These are phyloP conservation scores for Aspergillus sp. DNA, from an alignment of 2,329 filamentous ascomycete species.

Conservation along the genomic window DNA sequence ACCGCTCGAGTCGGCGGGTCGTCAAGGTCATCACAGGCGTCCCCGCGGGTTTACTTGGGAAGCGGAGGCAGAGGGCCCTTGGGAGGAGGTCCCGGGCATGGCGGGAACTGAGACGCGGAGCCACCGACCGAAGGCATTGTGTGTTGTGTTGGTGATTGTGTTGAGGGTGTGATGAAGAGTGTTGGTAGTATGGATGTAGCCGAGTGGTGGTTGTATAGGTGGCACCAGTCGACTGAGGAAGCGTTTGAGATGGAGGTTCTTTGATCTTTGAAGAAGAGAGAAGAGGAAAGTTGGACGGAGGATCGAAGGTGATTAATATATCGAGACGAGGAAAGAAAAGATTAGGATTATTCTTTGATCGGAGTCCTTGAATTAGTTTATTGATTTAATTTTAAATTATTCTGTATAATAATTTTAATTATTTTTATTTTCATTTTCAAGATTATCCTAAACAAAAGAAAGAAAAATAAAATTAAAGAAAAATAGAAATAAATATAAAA, in stretches of 20 bases:
- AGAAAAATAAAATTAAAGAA: slow-evolving; percentile 8
- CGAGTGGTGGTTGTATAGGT: not conserved
- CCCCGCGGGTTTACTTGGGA: slow-evolving; percentile 30
- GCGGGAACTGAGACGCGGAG: slow-evolving; percentile 36
- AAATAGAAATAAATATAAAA: slow-evolving; percentile 4
- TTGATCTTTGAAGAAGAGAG: slow-evolving; percentile 5
- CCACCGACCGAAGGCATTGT: slow-evolving; percentile 38
- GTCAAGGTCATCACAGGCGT: slow-evolving; percentile 30
- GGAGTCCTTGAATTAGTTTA: not conserved
- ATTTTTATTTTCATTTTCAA: not conserved
- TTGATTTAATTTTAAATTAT: not conserved
- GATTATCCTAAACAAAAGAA: slow-evolving; percentile 5
- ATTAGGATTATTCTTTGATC: too few species aligned
- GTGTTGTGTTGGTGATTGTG: slow-evolving; percentile 9
- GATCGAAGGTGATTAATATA: slow-evolving; percentile 20
- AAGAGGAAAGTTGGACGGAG: slow-evolving; percentile 8
- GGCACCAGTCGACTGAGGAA: not conserved
- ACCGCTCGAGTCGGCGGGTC: slow-evolving; percentile 27
- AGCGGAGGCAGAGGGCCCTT: slow-evolving; percentile 40
- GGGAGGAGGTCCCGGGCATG: slow-evolving; percentile 39
- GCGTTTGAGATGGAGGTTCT: too few species aligned
- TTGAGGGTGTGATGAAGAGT: slow-evolving; percentile 3
- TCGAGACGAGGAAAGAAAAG: not conserved
- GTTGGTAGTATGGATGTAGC: slow-evolving; percentile 4
- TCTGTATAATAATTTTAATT: not conserved